Conservation (phyloP, 345 rosid genomes). For the Eutrema yunnanense region DNA sequence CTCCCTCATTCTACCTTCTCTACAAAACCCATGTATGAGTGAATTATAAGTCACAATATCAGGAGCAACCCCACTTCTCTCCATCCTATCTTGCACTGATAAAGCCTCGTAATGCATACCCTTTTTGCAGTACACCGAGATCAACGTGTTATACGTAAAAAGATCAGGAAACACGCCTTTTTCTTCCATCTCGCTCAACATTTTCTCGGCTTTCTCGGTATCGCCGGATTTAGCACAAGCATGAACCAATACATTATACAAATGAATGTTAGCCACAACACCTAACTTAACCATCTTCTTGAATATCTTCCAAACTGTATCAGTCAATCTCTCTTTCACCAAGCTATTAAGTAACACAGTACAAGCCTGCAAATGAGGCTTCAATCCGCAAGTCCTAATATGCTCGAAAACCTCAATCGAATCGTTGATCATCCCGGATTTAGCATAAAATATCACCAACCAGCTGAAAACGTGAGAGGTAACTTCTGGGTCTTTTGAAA, state of each 20-base stretch:
- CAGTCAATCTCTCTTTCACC: constrained; percentile 61
- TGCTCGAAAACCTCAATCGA: constrained; percentile 73
- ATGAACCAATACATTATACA: constrained; percentile 82
- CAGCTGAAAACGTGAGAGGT: constrained; percentile 80
- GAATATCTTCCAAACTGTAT: constrained; percentile 71
- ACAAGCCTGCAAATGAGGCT: constrained; percentile 85
- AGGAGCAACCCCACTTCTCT: constrained; percentile 54
- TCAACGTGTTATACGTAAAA: constrained; percentile 71
- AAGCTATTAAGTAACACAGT: constrained; percentile 68
- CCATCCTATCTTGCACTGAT: constrained; percentile 81
- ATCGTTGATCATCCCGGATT: constrained; percentile 58
- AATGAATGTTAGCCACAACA: constrained; percentile 60
- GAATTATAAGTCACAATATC: constrained; percentile 82
- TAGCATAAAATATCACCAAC: constrained; percentile 61
- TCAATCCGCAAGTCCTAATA: constrained; percentile 43
- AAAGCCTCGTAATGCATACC: constrained; percentile 94
- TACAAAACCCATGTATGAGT: constrained; percentile 63
- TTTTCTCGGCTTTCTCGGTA: constrained; percentile 56
- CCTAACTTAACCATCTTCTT: constrained; percentile 77
- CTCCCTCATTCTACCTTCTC: constrained; percentile 96
- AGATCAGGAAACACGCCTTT: constrained; percentile 56
- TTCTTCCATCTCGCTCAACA: constrained; percentile 75
- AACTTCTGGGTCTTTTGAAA: constrained; percentile 51
- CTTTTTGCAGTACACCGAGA: constrained; percentile 69
- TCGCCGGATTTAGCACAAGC: constrained; percentile 84